These are phyloP conservation scores for Pigoraptor vietnamica DNA, from an alignment of 78 protist species.

Conservation along the genomic window DNA sequence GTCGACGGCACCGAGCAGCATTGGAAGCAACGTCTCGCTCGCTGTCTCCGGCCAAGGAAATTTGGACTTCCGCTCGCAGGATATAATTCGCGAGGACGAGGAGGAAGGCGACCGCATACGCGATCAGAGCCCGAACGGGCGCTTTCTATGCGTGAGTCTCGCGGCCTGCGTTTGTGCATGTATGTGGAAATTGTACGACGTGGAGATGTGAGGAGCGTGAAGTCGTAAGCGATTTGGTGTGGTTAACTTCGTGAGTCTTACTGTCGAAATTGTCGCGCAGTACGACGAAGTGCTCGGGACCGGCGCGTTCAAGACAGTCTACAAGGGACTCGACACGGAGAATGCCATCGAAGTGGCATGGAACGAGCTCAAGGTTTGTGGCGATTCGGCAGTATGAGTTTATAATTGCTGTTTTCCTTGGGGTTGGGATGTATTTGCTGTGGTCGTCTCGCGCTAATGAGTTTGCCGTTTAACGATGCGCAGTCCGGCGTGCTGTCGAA, in stretches of 20 bases:
- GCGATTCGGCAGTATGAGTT: not conserved
- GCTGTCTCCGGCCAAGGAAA: not conserved
- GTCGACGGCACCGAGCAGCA: not conserved
- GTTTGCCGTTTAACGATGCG: not conserved
- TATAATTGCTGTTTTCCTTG: not conserved
- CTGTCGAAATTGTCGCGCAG: not conserved
- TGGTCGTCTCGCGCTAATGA: not conserved
- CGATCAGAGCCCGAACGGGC: not conserved
- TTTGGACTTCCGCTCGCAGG: not conserved
- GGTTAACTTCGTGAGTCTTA: not conserved
- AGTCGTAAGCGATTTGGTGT: too few relatives aligned
- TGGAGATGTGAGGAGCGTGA: too few relatives aligned
- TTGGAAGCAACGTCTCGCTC: not conserved
- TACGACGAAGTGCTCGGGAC: constrained; percentile 33
- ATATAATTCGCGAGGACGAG: not conserved
- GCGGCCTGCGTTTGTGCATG: not conserved
- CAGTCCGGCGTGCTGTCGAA: not conserved
- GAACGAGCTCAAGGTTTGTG: constrained; percentile 50
- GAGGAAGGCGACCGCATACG: not conserved
- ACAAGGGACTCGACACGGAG: constrained; percentile 64
- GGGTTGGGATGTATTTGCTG: not conserved
- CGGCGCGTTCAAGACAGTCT: constrained; percentile 68
- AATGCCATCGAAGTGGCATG: constrained; percentile 86
- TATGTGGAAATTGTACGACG: too few relatives aligned
- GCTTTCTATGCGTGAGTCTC: not conserved